Evolutionary conservation across 768 basidiomycete species (phyloP), one percentile per base, ranked within the genome.

Genomic region (Lactarius vividus): DNA sequence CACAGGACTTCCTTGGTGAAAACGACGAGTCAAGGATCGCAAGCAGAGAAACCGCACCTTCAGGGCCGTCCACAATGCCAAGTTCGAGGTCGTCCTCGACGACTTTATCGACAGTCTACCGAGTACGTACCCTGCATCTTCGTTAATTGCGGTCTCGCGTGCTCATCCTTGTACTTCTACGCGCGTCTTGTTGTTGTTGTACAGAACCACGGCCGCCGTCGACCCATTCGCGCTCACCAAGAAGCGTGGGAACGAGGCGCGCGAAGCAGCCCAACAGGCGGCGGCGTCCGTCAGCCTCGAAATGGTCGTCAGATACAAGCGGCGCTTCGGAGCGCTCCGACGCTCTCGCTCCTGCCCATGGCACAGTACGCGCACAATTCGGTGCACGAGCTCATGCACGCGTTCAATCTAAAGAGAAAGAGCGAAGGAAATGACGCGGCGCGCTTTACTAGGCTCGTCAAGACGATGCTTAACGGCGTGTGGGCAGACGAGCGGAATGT

Each of bases 311-410:
- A 82, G 86, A 46, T 87, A 91, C 72, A 77, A 89, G 73, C 80
- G 86, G 29, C 79, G 79, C 29, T 97, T 97, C 79, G 74, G 92
- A 29, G 82, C 0, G 79, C 79, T 8, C 46, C 60, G 49, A 82
- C 80, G 7, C 84, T 96, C 82, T 76, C 82, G 10, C 79, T 96
- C 0, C 94, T 94, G 1, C 91, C 96, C 8, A 88, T 91, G 79
- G 81, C n/a, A n/a, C n/a, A 89, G 77, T 79, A 79, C 64, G 83
- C 83, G 69, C 80, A 96, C 69, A 88, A 85, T 78, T 78, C 77
- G 52, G 82, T 95, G 0, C 96, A 98, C 72, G 83, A 92, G 72
- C 76, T 97, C 72, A 93, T 93, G n/a, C 61, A 73, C 9, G 86
- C 84, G 64, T 97, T 96, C 74, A 83, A 83, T n/a, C 65, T 98